Evolutionary conservation across 2,329 filamentous ascomycete genomes (phyloP).

Genomic region (Xylariaceae sp.): DNA sequence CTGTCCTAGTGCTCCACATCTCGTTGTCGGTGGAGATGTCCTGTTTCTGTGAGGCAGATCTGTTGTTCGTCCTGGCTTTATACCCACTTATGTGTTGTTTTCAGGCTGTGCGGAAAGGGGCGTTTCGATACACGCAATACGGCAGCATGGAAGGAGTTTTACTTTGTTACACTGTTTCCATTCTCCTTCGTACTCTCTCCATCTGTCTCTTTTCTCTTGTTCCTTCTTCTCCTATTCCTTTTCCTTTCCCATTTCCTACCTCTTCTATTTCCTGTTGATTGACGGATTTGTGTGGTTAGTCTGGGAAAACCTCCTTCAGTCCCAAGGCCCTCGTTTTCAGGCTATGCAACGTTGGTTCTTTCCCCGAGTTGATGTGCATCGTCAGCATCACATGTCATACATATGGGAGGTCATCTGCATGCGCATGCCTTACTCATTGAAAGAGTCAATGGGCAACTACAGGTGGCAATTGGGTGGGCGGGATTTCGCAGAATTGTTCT

Average conservation of each 20-base stretch:
- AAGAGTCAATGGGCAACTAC: slow-evolving; percentile 11
- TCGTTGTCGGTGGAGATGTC: slow-evolving; percentile 9
- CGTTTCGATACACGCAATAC: slow-evolving; percentile 18
- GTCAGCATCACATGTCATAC: slow-evolving; percentile 6
- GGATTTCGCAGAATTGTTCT: background rate
- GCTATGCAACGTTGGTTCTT: slow-evolving; percentile 7
- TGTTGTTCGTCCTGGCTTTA: slow-evolving; percentile 18
- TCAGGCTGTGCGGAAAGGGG: slow-evolving; percentile 10
- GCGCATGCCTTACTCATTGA: slow-evolving; percentile 16
- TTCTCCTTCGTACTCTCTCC: background rate
- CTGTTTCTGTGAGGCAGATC: slow-evolving; percentile 14
- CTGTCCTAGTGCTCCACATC: background rate
- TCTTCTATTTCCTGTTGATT: background rate
- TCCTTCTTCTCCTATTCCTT: background rate
- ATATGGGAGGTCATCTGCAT: slow-evolving; percentile 13
- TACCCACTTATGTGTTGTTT: slow-evolving; percentile 15
- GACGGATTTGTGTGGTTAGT: background rate
- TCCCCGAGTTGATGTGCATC: slow-evolving; percentile 9
- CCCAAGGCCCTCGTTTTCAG: background rate
- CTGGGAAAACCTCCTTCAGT: background rate
- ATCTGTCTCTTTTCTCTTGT: background rate
- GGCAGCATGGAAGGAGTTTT: slow-evolving; percentile 22
- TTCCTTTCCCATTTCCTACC: background rate
- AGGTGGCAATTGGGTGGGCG: background rate
- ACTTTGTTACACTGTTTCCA: background rate